Conservation (phyloP, 2,329 filamentous ascomycete genomes). For the Pochonia chlamydosporia region DNA sequence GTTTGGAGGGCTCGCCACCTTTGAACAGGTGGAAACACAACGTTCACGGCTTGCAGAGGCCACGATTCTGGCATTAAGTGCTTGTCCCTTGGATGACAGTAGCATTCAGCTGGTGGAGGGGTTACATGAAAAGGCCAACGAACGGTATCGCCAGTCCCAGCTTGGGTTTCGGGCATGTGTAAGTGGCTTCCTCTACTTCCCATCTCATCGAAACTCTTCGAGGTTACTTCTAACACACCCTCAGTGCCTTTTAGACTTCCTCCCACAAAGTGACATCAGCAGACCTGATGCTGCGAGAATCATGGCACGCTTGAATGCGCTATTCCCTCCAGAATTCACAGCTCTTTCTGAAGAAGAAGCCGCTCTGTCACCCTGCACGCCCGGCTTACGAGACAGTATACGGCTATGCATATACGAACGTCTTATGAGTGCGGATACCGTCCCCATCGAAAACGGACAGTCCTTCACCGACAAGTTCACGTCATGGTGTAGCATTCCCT, state of each 20-base stretch:
- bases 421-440: constrained; percentile 20
- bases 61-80: constrained; percentile 14
- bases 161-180: constrained; percentile 28
- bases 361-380: constrained; percentile 22
- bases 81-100: constrained; percentile 7
- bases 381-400: constrained; percentile 27
- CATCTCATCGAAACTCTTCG: not conserved
- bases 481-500: constrained; percentile 25
- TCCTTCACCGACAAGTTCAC: constrained; percentile 24
- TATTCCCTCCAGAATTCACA: constrained; percentile 23
- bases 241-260: constrained; percentile 4
- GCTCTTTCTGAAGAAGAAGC: constrained; percentile 14
- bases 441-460: constrained; percentile 14
- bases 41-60: constrained; percentile 21
- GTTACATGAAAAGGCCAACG: constrained; percentile 21
- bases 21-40: constrained; percentile 28
- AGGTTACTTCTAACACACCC: not conserved
- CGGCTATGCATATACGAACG: constrained; percentile 29
- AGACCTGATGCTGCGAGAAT: constrained; percentile 15
- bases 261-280: constrained; percentile 3
- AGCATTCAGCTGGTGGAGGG: constrained; percentile 19
- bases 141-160: constrained; percentile 24
- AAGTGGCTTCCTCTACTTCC: constrained; percentile 11
- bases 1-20: constrained; percentile 24
- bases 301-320: constrained; percentile 29